These are phyloP conservation scores for Coprinellus aureogranulatus DNA, from an alignment of 768 basidiomycete genomes.

Conservation along the genomic window DNA sequence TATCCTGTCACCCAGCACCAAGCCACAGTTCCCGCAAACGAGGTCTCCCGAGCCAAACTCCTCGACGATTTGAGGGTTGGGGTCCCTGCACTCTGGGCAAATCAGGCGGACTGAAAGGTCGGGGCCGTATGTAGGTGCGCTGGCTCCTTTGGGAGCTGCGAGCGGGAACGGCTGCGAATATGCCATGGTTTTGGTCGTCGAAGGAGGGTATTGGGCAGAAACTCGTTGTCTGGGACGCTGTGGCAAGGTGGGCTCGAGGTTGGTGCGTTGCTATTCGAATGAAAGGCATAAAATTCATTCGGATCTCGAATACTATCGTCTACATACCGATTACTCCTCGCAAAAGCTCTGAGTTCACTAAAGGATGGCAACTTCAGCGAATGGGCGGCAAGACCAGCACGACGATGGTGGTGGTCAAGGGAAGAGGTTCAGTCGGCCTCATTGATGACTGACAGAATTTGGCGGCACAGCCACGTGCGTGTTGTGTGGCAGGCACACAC, in stretches of 20 bases:
- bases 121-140: constrained; percentile 61
- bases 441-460: background rate
- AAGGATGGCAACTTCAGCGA: background rate
- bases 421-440: background rate
- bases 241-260: background rate
- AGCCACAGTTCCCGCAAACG: constrained; percentile 89
- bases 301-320: background rate
- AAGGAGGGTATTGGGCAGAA: background rate
- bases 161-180: constrained; percentile 81
- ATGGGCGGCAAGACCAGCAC: constrained; percentile 4
- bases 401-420: constrained; percentile 11
- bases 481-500: too few species aligned
- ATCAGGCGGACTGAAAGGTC: constrained; percentile 87
- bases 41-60: constrained; percentile 98
- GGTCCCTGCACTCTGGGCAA: constrained; percentile 93
- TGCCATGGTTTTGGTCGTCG: constrained; percentile 43
- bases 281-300: background rate
- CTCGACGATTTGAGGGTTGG: constrained; percentile 92
- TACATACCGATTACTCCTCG: background rate
- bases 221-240: background rate
- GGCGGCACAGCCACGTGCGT: background rate
- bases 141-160: constrained; percentile 21
- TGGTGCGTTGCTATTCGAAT: background rate
- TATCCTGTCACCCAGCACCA: constrained; percentile 93
- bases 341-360: background rate